Evolutionary conservation across 345 rosid species (phyloP).

Genomic region (Rhodamnia rubescens): DNA sequence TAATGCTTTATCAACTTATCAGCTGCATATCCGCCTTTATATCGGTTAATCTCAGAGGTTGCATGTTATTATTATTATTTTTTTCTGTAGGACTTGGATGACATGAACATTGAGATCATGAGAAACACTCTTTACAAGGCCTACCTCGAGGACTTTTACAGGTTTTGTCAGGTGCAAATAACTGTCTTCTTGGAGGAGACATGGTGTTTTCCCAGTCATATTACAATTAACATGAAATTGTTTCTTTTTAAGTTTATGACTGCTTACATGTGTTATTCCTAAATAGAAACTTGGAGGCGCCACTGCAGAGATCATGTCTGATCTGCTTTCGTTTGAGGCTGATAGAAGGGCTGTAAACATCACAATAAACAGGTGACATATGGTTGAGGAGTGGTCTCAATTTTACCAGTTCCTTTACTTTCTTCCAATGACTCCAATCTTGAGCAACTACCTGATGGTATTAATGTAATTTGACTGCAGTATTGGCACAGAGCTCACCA

Average conservation of each 20-base stretch:
- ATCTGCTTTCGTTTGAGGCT: conserved; percentile 93
- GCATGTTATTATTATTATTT: not conserved
- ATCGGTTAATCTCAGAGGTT: not conserved
- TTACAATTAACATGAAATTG: not conserved
- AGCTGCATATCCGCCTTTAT: not conserved
- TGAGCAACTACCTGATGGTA: not conserved
- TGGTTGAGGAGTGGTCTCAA: not conserved
- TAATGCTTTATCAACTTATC: not conserved
- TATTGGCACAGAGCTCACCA: conserved; percentile 97
- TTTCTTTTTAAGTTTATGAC: not conserved
- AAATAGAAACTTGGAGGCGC: conserved; percentile 96
- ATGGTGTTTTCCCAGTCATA: not conserved
- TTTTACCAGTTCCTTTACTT: not conserved
- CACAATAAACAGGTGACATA: conserved; percentile 68
- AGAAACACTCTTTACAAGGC: conserved; percentile 95
- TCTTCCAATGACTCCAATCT: not conserved
- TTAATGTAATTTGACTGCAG: conserved; percentile 28
- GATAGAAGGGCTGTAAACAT: conserved; percentile 97
- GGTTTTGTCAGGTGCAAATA: conserved; percentile 77
- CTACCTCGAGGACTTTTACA: conserved; percentile 91
- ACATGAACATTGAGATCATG: conserved; percentile 96
- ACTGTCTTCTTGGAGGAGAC: conserved; percentile 1
- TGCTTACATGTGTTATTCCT: not conserved
- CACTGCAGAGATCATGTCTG: conserved; percentile 95
- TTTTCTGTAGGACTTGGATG: conserved; percentile 71